Evolutionary conservation across 2,329 filamentous ascomycete genomes (phyloP).

Genomic region (Cadophora gregata): DNA sequence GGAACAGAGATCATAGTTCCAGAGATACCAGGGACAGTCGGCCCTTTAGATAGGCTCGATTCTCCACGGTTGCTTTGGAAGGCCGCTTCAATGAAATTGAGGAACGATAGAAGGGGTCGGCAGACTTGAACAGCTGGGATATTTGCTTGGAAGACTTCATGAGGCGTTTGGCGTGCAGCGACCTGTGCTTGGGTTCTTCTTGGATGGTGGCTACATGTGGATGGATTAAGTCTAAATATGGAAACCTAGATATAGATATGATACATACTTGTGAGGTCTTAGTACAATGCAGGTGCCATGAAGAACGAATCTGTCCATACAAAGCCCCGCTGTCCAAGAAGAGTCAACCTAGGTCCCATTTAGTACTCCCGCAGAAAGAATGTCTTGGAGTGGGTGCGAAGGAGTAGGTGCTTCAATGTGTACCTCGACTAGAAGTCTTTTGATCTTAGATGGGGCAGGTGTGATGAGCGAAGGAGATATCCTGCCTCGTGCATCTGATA

Average conservation of each 20-base stretch:
- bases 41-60: background rate
- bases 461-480: background rate
- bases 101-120: background rate
- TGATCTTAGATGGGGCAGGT: background rate
- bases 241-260: background rate
- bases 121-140: background rate
- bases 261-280: background rate
- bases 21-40: background rate
- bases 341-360: background rate
- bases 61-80: too few species aligned
- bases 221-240: background rate
- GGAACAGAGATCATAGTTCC: background rate
- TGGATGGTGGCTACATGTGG: background rate
- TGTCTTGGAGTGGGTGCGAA: background rate
- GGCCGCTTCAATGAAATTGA: background rate
- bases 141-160: background rate
- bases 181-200: background rate
- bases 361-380: background rate
- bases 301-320: background rate
- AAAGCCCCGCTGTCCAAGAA: background rate
- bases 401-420: background rate
- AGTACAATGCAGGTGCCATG: background rate
- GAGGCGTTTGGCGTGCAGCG: background rate
- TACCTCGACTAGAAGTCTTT: background rate
- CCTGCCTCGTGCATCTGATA: background rate